Base-by-base conservation (phyloP, 192 early-diverging fungal genomes). In the Podila epigama region DNA sequence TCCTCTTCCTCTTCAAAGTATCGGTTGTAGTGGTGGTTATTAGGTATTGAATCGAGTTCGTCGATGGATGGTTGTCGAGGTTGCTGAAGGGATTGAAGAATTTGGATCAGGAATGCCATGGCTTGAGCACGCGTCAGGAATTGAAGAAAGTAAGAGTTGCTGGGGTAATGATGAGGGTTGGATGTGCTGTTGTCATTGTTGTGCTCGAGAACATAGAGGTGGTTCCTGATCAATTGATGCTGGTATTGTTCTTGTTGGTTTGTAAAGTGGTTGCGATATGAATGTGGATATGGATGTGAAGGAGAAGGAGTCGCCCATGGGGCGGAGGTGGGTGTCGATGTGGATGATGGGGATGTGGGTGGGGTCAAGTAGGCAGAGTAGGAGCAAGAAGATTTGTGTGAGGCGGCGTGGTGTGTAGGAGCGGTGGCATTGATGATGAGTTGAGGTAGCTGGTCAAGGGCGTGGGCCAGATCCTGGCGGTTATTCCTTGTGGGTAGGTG, bases 121-220 rank as follows among this genome's bases (percentile, higher is more conserved):
- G 73, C 73, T 29, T 77, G 73, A 48, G 73, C 66, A 20, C 73
- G 73, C 11, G 65, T 77, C 40, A 53, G 33, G 56, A 77, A 77
- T 22, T 54, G 73, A 50, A 77, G 66, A 3, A 44, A 42, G 20
- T 29, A 16, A 25, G 33, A n/a, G 54, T 20, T 35, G 6, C 16
- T 41, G 53, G 29, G 42, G 25, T 29, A 41, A n/a, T n/a, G n/a
- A n/a, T n/a, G n/a, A n/a, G n/a, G 20, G 44, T 48, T 22, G n/a
- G 44, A 48, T 8, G 44, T 22, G 28, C 32, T 53, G 37, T 33
- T 51, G 66, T 6, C 53, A 16, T 5, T 53, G 60, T 6, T 51
- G 60, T 40, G 27, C 11, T 25, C 15, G 36, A 44, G 33, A 64
- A 35, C 44, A 25, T 11, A 37, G 34, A 75, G 48, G 28, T 75